Base-by-base conservation (phyloP, 176 grass and related monocot genomes). In the Aegilops bicornis region DNA sequence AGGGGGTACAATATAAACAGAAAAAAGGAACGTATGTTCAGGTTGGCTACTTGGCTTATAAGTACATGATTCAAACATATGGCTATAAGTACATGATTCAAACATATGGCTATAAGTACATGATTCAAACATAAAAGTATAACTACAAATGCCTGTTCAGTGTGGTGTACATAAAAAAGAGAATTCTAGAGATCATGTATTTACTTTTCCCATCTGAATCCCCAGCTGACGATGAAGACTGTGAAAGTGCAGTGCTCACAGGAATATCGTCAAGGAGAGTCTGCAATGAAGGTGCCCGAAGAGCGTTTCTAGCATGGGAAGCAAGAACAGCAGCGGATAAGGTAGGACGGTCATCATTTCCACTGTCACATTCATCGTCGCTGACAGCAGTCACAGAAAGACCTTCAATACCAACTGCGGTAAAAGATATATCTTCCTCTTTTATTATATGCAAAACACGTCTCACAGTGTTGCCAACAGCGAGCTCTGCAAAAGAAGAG, bases 391-490 rank as follows among this genome's bases (percentile, higher is more conserved):
- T 76, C 31, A 96, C 77, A 31, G 85, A 90, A 72, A 96, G 82
- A 62, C 92, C 96, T 84, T 96, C 94, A 36, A 96, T 89, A 23
- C 88, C 85, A 69, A 92, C 83, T 79, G 90, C 72, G 52, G 92
- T 89, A 23, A 90, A 92, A 73, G 96, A 92, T 47, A 95, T 77
- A 85, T 98, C 94, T 85, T 98, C 94, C 79, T 98, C 96, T 84
- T 95, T 92, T 81, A 98, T 98, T 77, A 98, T 94, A 87, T 98
- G 96, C 70, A 98, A 78, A 77, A 96, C 88, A 76, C 96, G 91
- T 83, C 96, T 98, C 50, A 98, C 94, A 86, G 96, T 98, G 90
- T 98, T 96, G 65, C 94, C 96, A 77, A 96, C 88, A 84, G 96
- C 92, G 63, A 98, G 90, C 77, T 98, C 96, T 98, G 87, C 56